phyloP scores from a whole-genome alignment of 2,329 filamentous ascomycete species.

The Verticillium dahliae region DNA sequence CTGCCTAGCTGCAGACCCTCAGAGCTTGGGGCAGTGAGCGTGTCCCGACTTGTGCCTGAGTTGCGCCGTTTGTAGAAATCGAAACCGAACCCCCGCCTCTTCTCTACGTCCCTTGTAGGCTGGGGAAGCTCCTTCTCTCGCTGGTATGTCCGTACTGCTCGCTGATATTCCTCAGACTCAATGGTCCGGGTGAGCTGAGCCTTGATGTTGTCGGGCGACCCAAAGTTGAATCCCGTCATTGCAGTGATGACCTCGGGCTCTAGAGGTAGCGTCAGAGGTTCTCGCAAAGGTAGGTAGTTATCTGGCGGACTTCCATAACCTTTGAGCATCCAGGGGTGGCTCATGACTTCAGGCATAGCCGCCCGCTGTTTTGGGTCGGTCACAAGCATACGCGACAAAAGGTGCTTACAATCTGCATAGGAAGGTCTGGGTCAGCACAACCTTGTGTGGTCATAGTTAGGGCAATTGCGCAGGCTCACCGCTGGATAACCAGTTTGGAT shows the following conservation, averaged over 20 bases:
- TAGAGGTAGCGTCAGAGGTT: conserved; percentile 78
- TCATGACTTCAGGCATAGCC: conserved; percentile 85
- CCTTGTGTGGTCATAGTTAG: background rate
- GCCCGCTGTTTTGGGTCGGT: conserved; percentile 86
- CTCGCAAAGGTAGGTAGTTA: conserved; percentile 77
- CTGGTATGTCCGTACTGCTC: conserved; percentile 65
- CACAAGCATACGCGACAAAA: conserved; percentile 92
- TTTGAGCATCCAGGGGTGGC: conserved; percentile 92
- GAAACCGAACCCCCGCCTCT: conserved; percentile 79
- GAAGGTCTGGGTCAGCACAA: background rate
- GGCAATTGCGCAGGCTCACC: conserved; percentile 48
- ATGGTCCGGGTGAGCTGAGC: conserved; percentile 78
- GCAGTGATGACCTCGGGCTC: conserved; percentile 78
- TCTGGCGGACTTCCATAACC: conserved; percentile 82
- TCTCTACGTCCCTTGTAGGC: conserved; percentile 62
- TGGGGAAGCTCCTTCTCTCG: conserved; percentile 57
- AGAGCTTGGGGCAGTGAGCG: conserved; percentile 72
- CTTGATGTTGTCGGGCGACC: conserved; percentile 75
- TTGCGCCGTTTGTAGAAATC: conserved; percentile 96
- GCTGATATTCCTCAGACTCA: conserved; percentile 89
- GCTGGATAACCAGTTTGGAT: conserved; percentile 84
- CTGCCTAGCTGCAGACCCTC: conserved; percentile 77
- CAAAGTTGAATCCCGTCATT: conserved; percentile 99
- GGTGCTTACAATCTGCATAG: conserved; percentile 75
- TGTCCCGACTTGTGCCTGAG: conserved; percentile 83